These are phyloP conservation scores for Fusarium armeniacum DNA, from an alignment of 2,329 filamentous ascomycete species.

Conservation along the genomic window DNA sequence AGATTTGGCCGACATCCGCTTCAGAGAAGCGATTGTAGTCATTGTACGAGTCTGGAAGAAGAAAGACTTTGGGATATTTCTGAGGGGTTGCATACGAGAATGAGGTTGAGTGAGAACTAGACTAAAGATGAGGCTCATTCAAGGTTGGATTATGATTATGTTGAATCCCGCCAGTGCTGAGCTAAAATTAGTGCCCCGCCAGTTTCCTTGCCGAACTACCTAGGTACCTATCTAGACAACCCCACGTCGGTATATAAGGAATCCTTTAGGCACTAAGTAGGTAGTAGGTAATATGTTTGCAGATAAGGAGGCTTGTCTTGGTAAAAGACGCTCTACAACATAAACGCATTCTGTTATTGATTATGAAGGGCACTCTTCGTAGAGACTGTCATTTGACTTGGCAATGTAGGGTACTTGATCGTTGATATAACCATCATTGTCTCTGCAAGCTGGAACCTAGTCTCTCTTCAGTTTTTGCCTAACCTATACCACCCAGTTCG, in stretches of 20 bases:
- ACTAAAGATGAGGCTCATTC: constrained; percentile 21
- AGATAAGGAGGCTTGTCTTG: background rate
- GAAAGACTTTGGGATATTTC: constrained; percentile 14
- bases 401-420: background rate
- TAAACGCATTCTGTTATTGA: background rate
- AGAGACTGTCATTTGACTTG: background rate
- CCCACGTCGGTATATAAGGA: constrained; percentile 1
- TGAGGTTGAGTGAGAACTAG: constrained; percentile 13
- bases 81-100: constrained; percentile 30
- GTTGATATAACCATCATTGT: background rate
- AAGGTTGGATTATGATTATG: constrained; percentile 3
- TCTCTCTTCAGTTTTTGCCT: background rate
- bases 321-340: background rate
- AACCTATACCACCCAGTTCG: background rate
- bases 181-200: constrained; percentile 18
- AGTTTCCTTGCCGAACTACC: background rate
- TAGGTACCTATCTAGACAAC: constrained; percentile 5
- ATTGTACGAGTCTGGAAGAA: constrained; percentile 52
- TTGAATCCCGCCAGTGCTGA: background rate
- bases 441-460: background rate
- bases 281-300: too few species aligned
- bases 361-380: background rate
- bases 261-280: too few species aligned
- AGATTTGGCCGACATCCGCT: constrained; percentile 76
- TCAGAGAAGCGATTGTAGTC: constrained; percentile 72